phyloP scores from a whole-genome alignment of 192 early-diverging fungal species.

The Coemansia sp. region DNA sequence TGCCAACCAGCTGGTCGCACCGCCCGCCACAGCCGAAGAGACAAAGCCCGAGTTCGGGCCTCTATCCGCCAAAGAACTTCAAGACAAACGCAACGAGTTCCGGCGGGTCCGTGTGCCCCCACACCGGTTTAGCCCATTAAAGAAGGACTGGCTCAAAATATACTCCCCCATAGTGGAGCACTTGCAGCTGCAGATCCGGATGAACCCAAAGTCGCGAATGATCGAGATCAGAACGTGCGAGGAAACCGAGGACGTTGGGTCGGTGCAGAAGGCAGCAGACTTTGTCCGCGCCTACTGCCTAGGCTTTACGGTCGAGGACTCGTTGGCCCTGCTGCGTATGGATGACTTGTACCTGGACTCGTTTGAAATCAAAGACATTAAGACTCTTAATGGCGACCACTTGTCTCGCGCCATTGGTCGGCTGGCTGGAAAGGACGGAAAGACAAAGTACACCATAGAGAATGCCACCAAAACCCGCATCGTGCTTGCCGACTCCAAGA shows the following conservation, averaged over 20 bases:
- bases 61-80: constrained; percentile 55
- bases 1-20: constrained; percentile 50
- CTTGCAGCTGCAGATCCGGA: constrained; percentile 91
- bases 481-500: constrained; percentile 94
- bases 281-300: constrained; percentile 92
- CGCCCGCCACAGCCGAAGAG: constrained; percentile 21
- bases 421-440: constrained; percentile 96
- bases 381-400: constrained; percentile 93
- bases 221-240: constrained; percentile 87
- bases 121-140: constrained; percentile 87
- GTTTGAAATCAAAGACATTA: constrained; percentile 98
- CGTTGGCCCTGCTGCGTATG: constrained; percentile 88
- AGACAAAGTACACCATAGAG: constrained; percentile 97
- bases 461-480: constrained; percentile 95
- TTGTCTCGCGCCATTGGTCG: constrained; percentile 96
- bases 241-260: constrained; percentile 82
- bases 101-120: constrained; percentile 92
- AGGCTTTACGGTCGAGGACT: constrained; percentile 94
- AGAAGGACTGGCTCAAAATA: constrained; percentile 91
- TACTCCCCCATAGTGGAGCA: constrained; percentile 96
- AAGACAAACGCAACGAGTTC: constrained; percentile 50
- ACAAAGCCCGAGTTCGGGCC: constrained; percentile 64
- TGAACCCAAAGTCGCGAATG: constrained; percentile 86
- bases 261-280: constrained; percentile 95
- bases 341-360: constrained; percentile 96